These are phyloP conservation scores for Colletotrichum camelliae DNA, from an alignment of 2,329 filamentous ascomycete species.

Conservation along the genomic window DNA sequence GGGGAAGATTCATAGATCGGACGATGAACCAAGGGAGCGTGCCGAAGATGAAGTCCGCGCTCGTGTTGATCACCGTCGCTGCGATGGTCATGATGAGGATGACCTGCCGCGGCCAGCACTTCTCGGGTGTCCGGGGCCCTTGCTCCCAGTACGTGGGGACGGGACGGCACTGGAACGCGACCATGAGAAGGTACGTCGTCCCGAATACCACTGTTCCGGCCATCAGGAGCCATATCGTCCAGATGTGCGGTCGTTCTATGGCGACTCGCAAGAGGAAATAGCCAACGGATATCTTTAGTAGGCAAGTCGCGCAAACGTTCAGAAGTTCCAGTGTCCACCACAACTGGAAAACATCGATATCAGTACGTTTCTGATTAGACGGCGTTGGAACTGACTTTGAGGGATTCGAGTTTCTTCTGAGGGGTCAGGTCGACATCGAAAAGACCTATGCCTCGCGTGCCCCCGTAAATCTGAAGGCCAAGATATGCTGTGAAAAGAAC, in stretches of 20 bases:
- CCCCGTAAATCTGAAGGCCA: background rate
- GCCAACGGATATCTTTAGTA: constrained; percentile 44
- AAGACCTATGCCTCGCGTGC: background rate
- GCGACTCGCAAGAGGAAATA: constrained; percentile 47
- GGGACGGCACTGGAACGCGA: constrained; percentile 45
- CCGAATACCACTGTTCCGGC: constrained; percentile 40
- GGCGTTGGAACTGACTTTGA: background rate
- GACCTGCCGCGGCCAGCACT: constrained; percentile 30
- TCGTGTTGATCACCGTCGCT: constrained; percentile 42
- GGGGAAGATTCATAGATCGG: constrained; percentile 44
- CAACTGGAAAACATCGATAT: constrained; percentile 20
- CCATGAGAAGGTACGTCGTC: constrained; percentile 43
- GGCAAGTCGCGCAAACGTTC: constrained; percentile 39
- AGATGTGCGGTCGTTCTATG: constrained; percentile 33
- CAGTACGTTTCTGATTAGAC: background rate
- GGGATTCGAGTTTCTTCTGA: background rate
- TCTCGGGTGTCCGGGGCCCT: constrained; percentile 28
- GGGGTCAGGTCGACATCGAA: background rate
- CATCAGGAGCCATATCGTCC: constrained; percentile 40
- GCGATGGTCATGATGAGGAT: constrained; percentile 36
- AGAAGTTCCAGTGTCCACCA: constrained; percentile 46
- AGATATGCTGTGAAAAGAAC: background rate
- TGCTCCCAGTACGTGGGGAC: constrained; percentile 43
- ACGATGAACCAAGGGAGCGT: constrained; percentile 44
- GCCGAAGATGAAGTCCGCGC: constrained; percentile 43